These are phyloP conservation scores for Eucalyptus guilfoylei DNA, from an alignment of 345 rosid species.

Conservation along the genomic window DNA sequence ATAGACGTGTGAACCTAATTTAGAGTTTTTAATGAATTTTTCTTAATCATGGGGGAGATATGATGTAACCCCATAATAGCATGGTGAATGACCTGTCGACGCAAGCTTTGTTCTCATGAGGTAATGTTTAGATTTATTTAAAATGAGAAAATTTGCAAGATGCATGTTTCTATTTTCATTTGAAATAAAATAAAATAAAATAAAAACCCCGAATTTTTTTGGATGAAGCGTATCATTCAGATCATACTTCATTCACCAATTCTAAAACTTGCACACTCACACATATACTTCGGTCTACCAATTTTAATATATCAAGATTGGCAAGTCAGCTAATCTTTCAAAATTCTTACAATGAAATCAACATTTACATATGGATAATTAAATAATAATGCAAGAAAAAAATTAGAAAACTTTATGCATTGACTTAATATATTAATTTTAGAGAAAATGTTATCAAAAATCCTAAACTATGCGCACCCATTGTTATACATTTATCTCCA, in stretches of 20 bases:
- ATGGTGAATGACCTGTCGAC: background rate
- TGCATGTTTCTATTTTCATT: background rate
- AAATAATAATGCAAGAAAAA: background rate
- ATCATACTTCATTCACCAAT: too few relatives aligned
- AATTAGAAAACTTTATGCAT: background rate
- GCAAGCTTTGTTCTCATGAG: background rate
- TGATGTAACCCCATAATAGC: background rate
- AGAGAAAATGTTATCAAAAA: background rate
- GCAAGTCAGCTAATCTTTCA: background rate
- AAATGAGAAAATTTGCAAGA: background rate
- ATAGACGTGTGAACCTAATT: too few relatives aligned
- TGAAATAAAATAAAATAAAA: too few relatives aligned
- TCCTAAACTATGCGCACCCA: background rate
- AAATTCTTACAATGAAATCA: background rate
- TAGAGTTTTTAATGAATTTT: too few relatives aligned
- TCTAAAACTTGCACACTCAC: too few relatives aligned
- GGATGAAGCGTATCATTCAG: too few relatives aligned
- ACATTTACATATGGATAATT: background rate
- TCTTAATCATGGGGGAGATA: background rate
- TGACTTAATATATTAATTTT: background rate
- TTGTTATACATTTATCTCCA: background rate
- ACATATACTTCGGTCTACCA: background rate
- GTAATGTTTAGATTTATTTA: too few relatives aligned
- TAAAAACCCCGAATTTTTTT: too few relatives aligned
- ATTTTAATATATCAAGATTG: background rate